A percentile compares a stretch with the other conserved stretches of the same genome.
Conservation (phyloP, 2,329 filamentous ascomycete species). For the Parafenestella ontariensis region DNA sequence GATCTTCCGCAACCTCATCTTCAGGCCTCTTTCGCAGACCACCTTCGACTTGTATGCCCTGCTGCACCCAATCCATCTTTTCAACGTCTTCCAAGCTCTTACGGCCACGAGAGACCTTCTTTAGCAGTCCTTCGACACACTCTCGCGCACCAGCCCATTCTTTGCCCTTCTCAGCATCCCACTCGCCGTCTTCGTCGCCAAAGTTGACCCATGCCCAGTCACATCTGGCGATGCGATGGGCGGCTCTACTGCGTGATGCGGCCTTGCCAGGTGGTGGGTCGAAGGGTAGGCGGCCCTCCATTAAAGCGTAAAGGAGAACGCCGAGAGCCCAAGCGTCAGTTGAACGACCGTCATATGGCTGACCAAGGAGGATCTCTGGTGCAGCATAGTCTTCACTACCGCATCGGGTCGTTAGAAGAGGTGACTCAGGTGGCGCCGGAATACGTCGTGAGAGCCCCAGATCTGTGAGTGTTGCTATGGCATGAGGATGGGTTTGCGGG, state of each 20-base stretch:
- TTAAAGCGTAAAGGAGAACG: slow-evolving; percentile 88
- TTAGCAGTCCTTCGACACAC: slow-evolving; percentile 84
- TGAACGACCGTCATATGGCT: slow-evolving; percentile 88
- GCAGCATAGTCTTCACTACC: slow-evolving; percentile 97
- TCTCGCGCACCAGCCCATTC: slow-evolving; percentile 77
- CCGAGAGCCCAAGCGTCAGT: slow-evolving; percentile 96
- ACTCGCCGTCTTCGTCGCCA: slow-evolving; percentile 83
- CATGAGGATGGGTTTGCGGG: slow-evolving; percentile 78
- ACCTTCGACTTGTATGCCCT: slow-evolving; percentile 72
- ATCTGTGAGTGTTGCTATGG: slow-evolving; percentile 88
- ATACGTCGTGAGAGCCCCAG: slow-evolving; percentile 88
- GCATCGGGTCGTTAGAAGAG: slow-evolving; percentile 90
- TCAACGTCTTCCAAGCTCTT: slow-evolving; percentile 78
- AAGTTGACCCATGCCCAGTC: slow-evolving; percentile 96
- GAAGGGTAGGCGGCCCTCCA: slow-evolving; percentile 92
- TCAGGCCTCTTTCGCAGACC: slow-evolving; percentile 62
- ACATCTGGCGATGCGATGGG: slow-evolving; percentile 91
- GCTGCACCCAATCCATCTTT: slow-evolving; percentile 75
- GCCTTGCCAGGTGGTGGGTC: slow-evolving; percentile 84
- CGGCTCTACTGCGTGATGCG: slow-evolving; percentile 76
- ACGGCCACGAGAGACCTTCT: slow-evolving; percentile 76
- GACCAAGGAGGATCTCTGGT: slow-evolving; percentile 93
- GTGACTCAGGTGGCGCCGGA: slow-evolving; percentile 73
- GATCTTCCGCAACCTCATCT: slow-evolving; percentile 45
- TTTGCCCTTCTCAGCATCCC: slow-evolving; percentile 72